phyloP scores from a whole-genome alignment of 83 land plant genomes.

The Diphasiastrum complanatum region DNA sequence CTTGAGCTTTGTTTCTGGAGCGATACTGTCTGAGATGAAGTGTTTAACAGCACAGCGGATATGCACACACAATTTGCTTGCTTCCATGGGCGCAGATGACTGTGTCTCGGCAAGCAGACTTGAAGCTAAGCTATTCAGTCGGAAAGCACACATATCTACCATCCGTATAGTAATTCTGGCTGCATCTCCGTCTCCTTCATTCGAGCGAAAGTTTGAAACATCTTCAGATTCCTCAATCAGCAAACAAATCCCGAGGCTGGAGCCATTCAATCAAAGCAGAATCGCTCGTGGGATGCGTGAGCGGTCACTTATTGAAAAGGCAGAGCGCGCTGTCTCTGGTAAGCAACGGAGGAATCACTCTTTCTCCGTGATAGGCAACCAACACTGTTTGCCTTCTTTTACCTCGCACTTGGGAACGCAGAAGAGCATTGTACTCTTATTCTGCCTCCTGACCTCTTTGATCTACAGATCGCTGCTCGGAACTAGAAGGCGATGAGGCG shows the following conservation, averaged over 20 bases:
- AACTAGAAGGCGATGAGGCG: constrained; percentile 38
- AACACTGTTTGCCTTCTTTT: neutral
- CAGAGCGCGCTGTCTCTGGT: constrained; percentile 36
- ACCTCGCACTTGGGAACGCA: neutral
- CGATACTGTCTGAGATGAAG: too few species aligned
- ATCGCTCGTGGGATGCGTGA: constrained; percentile 26
- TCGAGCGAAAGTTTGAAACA: too few species aligned
- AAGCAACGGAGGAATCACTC: neutral
- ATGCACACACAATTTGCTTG: too few species aligned
- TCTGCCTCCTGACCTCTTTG: neutral
- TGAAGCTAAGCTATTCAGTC: too few species aligned
- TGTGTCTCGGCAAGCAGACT: too few species aligned
- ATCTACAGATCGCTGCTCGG: constrained; percentile 29
- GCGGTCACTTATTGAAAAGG: constrained; percentile 31
- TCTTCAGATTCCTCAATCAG: too few species aligned
- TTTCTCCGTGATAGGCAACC: neutral
- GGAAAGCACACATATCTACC: too few species aligned
- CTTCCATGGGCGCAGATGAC: too few species aligned
- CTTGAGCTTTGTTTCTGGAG: too few species aligned
- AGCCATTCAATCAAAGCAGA: constrained; percentile 36
- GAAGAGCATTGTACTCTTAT: neutral
- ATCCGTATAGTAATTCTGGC: too few species aligned
- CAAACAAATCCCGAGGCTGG: constrained; percentile 29
- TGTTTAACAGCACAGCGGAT: too few species aligned
- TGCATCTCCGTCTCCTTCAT: too few species aligned